Evolutionary conservation across 2,329 filamentous ascomycete species (phyloP).

Genomic region (Ascochyta fabae): DNA sequence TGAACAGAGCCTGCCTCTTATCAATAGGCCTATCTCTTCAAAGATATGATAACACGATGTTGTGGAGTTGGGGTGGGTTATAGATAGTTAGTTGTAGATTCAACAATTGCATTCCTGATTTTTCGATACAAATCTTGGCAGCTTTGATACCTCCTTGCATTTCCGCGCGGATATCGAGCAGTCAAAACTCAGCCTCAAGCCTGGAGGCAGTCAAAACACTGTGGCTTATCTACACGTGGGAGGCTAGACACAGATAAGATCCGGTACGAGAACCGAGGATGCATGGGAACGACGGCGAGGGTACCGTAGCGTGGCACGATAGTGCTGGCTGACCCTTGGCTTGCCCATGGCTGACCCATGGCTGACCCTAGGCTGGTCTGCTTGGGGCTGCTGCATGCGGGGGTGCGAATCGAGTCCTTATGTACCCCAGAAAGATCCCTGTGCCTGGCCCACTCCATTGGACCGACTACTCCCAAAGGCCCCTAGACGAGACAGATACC

Average conservation of each 20-base stretch:
- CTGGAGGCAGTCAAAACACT: not conserved
- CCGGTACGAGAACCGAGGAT: slow-evolving; percentile 2
- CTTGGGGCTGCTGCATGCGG: not conserved
- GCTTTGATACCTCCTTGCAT: not conserved
- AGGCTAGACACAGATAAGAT: slow-evolving; percentile 3
- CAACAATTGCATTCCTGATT: not conserved
- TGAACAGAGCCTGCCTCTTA: slow-evolving; percentile 23
- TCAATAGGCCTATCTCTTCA: slow-evolving; percentile 9
- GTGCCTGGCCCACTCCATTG: slow-evolving; percentile 3
- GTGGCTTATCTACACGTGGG: slow-evolving; percentile 8
- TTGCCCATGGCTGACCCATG: not conserved
- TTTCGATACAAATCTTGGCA: not conserved
- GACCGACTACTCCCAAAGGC: not conserved
- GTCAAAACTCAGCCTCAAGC: slow-evolving; percentile 3
- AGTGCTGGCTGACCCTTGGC: not conserved
- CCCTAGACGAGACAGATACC: not conserved
- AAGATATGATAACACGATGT: slow-evolving; percentile 7
- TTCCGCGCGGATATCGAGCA: not conserved
- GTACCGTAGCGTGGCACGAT: slow-evolving; percentile 7
- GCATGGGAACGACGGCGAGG: not conserved
- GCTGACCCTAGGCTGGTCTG: not conserved
- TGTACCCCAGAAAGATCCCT: slow-evolving; percentile 10
- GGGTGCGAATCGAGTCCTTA: slow-evolving; percentile 8
- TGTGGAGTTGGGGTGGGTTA: not conserved
- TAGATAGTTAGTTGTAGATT: slow-evolving; percentile 4